Evolutionary conservation across 768 basidiomycete genomes (phyloP).

Genomic region (Rhodotorula kratochvilovae): DNA sequence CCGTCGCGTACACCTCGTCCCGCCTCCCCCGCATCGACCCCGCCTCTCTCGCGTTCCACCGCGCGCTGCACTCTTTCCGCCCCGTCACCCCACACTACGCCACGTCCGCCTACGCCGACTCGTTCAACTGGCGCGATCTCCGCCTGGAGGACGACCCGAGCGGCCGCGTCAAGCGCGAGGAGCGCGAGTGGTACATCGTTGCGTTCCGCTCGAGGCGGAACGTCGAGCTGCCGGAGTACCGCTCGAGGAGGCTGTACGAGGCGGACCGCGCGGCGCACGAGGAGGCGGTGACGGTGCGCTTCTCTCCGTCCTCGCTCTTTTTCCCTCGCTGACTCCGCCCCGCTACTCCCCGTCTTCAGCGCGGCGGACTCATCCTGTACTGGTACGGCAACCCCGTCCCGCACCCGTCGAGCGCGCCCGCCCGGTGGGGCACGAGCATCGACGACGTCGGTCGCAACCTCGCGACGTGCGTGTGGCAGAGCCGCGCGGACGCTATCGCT

Average conservation of each 20-base stretch:
- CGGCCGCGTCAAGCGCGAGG: slow-evolving; percentile 53
- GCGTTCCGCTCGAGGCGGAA: slow-evolving; percentile 77
- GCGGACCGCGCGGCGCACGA: slow-evolving; percentile 85
- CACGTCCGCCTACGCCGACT: slow-evolving; percentile 59
- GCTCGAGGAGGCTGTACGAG: slow-evolving; percentile 65
- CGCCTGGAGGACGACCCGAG: slow-evolving; percentile 47
- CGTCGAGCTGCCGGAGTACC: slow-evolving; percentile 46
- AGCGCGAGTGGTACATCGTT: slow-evolving; percentile 87
- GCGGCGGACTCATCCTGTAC: slow-evolving; percentile 68
- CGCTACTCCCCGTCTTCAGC: not conserved
- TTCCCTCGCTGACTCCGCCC: not conserved
- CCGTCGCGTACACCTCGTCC: slow-evolving; percentile 63
- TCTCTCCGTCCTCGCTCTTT: not conserved
- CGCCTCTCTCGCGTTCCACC: slow-evolving; percentile 76
- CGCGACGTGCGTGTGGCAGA: slow-evolving; percentile 94
- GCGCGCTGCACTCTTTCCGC: slow-evolving; percentile 70
- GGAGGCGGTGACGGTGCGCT: slow-evolving; percentile 78
- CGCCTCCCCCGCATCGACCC: slow-evolving; percentile 80
- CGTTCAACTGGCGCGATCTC: slow-evolving; percentile 84
- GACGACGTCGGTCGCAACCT: slow-evolving; percentile 56
- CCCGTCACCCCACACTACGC: slow-evolving; percentile 63
- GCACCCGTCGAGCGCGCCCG: not conserved
- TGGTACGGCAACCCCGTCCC: slow-evolving; percentile 53
- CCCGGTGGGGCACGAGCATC: not conserved
- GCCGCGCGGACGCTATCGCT: slow-evolving; percentile 71